phyloP scores from a whole-genome alignment of 2,329 filamentous ascomycete genomes.

The Nemania serpens region DNA sequence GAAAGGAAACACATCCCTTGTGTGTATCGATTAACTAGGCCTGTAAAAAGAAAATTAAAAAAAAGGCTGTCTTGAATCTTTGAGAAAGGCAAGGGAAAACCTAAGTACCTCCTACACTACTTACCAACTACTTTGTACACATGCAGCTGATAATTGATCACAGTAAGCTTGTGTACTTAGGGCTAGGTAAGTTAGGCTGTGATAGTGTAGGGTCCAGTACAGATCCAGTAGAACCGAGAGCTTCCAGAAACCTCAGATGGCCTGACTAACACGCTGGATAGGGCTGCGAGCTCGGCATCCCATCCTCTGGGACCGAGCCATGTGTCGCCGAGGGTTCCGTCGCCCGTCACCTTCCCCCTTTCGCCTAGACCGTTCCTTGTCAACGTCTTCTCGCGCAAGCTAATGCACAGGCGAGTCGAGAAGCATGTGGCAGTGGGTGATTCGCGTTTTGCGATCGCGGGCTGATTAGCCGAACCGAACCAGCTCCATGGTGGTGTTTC shows the following conservation, averaged over 20 bases:
- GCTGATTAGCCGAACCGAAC: slow-evolving; percentile 19
- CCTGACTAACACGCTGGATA: neutral
- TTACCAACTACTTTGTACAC: too few relatives aligned
- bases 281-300: slow-evolving; percentile 12
- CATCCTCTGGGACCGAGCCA: slow-evolving; percentile 22
- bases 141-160: neutral
- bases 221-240: too few relatives aligned
- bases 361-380: slow-evolving; percentile 11
- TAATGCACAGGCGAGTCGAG: slow-evolving; percentile 17
- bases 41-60: neutral
- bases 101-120: neutral
- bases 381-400: slow-evolving; percentile 10
- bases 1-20: neutral
- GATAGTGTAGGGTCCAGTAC: too few relatives aligned
- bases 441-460: slow-evolving; percentile 26
- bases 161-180: neutral
- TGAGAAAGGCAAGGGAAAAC: neutral
- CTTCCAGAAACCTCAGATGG: too few relatives aligned
- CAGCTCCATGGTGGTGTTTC: slow-evolving; percentile 10
- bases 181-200: neutral
- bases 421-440: slow-evolving; percentile 24
- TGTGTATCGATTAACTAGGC: neutral
- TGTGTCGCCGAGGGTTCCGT: slow-evolving; percentile 24
- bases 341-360: slow-evolving; percentile 17
- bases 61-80: neutral